Evolutionary conservation across 441 rosid genomes (phyloP), one percentile per base, ranked within the genome.

Genomic region (Metrosideros polymorpha): DNA sequence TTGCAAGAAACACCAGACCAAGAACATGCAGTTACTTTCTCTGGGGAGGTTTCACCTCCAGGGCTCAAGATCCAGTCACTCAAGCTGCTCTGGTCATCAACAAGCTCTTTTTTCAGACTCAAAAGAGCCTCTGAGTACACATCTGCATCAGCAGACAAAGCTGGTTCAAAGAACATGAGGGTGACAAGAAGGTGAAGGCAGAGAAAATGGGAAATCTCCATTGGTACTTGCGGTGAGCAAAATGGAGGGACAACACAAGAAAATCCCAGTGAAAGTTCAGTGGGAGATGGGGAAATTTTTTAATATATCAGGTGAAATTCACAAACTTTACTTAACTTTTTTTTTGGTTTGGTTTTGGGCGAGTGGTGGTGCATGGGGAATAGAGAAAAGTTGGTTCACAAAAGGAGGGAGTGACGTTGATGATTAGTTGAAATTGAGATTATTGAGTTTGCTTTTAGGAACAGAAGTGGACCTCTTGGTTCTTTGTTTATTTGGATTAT

Each of bases 1-100:
- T 93, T 87, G 90, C 99, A 97, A 86, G 87, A 88, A 83, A 97
- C 94, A 56, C 96, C 97, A 6, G 98, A 92, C 99, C 99, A 97
- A 85, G 98, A 95, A 92, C 99, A 97, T 1, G 97, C 96, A 77
- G 85, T 53, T 24, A 93, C 54, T 89, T 86, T 83, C 71, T 87
- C 92, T 15, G 91, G 86, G 8, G 91, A 66, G 84, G 30, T 52
- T 51, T 87, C 75, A 6, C 19, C 86, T 82, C 88, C 92, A 63
- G 93, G 71, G 83, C 91, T 91, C 85, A 92, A 29, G 35, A 89
- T 88, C 99, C 99, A 97, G 87, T 96, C 97, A 79, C 90, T 87
- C 59, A 96, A 91, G 71, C 83, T 89, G 90, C 90, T 86, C 43
- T 35, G 86, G 66, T 83, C 87, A 89, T 94, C 94, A 57, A 86